Conservation (phyloP, 176 grass and related monocot genomes). For the Microstegium vimineum region DNA sequence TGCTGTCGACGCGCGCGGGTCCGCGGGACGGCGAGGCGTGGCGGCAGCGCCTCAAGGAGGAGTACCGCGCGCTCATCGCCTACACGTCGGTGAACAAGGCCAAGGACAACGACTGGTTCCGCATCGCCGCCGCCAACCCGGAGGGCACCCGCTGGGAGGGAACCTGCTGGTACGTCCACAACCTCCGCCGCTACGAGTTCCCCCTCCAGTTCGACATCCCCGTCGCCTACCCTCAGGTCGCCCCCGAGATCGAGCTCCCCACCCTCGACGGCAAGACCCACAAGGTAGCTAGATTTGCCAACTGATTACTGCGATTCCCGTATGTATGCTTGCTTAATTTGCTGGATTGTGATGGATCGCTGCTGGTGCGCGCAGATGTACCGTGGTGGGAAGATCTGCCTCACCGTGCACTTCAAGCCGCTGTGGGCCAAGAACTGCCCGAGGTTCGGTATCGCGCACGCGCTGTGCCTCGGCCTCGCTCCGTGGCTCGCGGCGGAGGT, state of each 20-base stretch:
- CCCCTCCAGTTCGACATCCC: conserved; percentile 95
- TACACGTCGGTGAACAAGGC: conserved; percentile 95
- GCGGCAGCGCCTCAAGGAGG: conserved; percentile 97
- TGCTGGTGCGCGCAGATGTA: conserved; percentile 64
- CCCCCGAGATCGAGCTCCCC: conserved; percentile 94
- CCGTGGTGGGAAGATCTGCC: conserved; percentile 91
- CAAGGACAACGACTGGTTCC: conserved; percentile 98
- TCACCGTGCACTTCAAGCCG: conserved; percentile 97
- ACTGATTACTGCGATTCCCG: background rate
- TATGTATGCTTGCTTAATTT: background rate
- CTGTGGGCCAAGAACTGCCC: conserved; percentile 97
- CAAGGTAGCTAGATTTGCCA: conserved; percentile 39
- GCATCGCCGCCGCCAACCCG: conserved; percentile 80
- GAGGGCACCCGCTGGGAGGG: conserved; percentile 91
- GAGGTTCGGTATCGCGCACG: conserved; percentile 90
- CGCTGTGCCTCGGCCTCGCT: conserved; percentile 77
- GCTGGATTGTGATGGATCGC: background rate
- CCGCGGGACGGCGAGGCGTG: conserved; percentile 80
- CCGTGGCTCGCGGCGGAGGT: conserved; percentile 95
- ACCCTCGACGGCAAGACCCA: conserved; percentile 97
- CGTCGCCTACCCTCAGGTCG: conserved; percentile 81
- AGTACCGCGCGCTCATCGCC: conserved; percentile 86
- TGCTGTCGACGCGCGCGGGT: conserved; percentile 74
- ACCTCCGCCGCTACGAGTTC: conserved; percentile 95
- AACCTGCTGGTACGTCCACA: conserved; percentile 97